Evolutionary conservation across 768 basidiomycete species (phyloP).

Genomic region (Pleurotus pulmonarius): DNA sequence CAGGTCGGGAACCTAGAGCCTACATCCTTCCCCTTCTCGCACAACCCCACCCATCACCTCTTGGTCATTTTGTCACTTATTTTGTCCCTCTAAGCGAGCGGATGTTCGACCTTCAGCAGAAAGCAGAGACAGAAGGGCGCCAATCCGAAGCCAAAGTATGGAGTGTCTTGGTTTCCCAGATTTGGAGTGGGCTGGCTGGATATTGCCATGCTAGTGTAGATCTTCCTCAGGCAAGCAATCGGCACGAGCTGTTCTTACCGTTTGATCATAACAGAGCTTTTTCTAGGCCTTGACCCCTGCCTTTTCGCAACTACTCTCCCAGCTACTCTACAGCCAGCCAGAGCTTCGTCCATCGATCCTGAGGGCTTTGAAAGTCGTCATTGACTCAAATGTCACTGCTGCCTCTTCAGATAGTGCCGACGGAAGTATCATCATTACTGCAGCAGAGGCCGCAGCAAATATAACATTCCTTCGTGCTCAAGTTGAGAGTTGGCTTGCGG

Average conservation of each 20-base stretch:
- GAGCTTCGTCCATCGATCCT: slow-evolving; percentile 81
- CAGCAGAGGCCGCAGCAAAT: slow-evolving; percentile 60
- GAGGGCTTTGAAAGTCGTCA: slow-evolving; percentile 73
- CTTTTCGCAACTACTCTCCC: slow-evolving; percentile 89
- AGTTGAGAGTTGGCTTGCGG: slow-evolving; percentile 90
- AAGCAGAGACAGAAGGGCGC: slow-evolving; percentile 68
- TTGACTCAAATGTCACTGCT: slow-evolving; percentile 72
- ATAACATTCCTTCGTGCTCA: slow-evolving; percentile 71
- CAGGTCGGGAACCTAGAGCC: slow-evolving; percentile 82
- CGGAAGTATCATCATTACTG: slow-evolving; percentile 37
- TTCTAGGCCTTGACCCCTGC: slow-evolving; percentile 65
- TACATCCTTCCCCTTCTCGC: slow-evolving; percentile 87
- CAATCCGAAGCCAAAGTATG: slow-evolving; percentile 91
- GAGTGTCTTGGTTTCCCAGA: slow-evolving; percentile 89
- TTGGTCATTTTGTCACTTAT: slow-evolving; percentile 82
- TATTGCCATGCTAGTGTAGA: slow-evolving; percentile 86
- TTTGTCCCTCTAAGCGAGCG: slow-evolving; percentile 93
- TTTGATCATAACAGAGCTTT: slow-evolving; percentile 7
- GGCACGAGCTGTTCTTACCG: background rate
- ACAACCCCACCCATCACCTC: slow-evolving; percentile 74
- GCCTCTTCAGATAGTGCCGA: slow-evolving; percentile 28
- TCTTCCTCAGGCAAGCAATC: slow-evolving; percentile 55
- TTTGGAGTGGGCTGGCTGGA: slow-evolving; percentile 89
- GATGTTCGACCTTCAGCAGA: slow-evolving; percentile 86
- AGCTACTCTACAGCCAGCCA: slow-evolving; percentile 87